Evolutionary conservation across 306 rosid species (phyloP).

Genomic region (Sindora glabra): DNA sequence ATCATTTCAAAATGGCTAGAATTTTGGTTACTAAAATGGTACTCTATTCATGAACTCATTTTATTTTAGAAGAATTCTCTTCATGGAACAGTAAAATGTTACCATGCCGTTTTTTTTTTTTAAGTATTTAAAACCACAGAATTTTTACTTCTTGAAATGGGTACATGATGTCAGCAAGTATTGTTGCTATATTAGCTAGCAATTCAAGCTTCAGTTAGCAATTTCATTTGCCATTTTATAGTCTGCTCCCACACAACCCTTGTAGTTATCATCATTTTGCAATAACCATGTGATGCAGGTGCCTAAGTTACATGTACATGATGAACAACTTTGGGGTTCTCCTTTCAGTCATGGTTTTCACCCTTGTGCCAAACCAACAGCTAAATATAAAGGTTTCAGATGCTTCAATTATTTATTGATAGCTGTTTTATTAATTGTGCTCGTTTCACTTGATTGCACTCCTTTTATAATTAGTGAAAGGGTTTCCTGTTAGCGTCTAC

Average conservation of each 20-base stretch:
- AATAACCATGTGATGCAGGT: constrained; percentile 5
- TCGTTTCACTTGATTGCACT: neutral
- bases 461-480: neutral
- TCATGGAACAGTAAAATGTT: neutral
- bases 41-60: neutral
- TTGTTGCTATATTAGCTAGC: constrained; percentile 1
- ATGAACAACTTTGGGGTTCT: constrained; percentile 55
- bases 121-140: neutral
- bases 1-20: neutral
- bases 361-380: constrained; percentile 61
- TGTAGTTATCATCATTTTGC: neutral
- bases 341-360: constrained; percentile 50
- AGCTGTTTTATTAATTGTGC: neutral
- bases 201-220: neutral
- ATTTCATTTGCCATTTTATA: neutral
- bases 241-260: neutral
- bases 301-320: constrained; percentile 13
- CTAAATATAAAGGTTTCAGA: constrained; percentile 60
- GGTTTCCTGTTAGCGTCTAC: neutral
- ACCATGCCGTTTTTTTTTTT: neutral
- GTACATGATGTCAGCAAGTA: neutral
- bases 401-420: neutral
- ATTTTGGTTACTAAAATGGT: too few species aligned
- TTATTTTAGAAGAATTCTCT: neutral
- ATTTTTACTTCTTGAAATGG: neutral